Percentiles rank a stretch among this genome's conserved stretches.
phyloP scores from a whole-genome alignment of 306 rosid species.

The Citrullus amarus region DNA sequence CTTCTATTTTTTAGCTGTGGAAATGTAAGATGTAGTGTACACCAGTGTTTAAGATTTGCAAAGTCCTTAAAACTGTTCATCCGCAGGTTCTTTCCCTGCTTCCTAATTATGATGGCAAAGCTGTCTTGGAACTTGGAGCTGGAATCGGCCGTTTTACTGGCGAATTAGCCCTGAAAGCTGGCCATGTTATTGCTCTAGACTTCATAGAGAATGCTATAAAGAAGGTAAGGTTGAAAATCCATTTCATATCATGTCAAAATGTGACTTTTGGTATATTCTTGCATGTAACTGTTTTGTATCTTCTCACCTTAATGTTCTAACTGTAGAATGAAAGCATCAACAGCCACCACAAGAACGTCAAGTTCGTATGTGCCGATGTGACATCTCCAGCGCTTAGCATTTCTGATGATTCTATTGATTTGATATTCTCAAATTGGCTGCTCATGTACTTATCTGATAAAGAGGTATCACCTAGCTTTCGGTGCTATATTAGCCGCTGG shows the following conservation, averaged over 20 bases:
- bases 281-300: neutral
- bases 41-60: neutral
- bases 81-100: slow-evolving; percentile 64
- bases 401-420: slow-evolving; percentile 59
- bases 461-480: slow-evolving; percentile 36
- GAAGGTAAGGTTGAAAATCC: slow-evolving; percentile 32
- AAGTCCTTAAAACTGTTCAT: neutral
- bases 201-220: slow-evolving; percentile 79
- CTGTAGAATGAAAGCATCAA: slow-evolving; percentile 69
- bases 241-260: neutral
- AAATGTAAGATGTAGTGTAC: neutral
- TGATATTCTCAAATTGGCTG: slow-evolving; percentile 91
- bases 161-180: slow-evolving; percentile 70
- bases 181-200: slow-evolving; percentile 72
- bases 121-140: slow-evolving; percentile 83
- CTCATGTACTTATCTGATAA: slow-evolving; percentile 89
- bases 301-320: neutral
- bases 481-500: neutral
- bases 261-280: neutral
- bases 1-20: neutral
- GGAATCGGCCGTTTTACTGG: slow-evolving; percentile 96
- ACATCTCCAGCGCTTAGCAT: slow-evolving; percentile 52
- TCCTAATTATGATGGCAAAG: slow-evolving; percentile 63
- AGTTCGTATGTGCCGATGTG: slow-evolving; percentile 83
- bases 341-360: slow-evolving; percentile 69